Base-by-base conservation (phyloP, 176 grass and related monocot species). In the Aegilops longissima region DNA sequence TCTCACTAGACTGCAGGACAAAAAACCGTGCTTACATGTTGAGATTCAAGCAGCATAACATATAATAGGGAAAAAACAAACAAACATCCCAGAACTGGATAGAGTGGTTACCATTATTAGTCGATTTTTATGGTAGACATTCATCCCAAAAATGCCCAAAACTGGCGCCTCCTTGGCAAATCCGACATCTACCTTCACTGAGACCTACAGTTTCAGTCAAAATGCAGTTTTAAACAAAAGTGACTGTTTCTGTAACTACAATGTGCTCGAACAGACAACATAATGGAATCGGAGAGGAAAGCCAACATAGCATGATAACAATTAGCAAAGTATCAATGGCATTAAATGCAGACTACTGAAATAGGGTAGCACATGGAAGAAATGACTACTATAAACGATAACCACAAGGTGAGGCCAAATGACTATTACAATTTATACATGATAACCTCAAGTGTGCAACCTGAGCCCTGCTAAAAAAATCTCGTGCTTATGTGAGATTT, bases 81-180 rank as follows among this genome's bases (percentile, higher is more conserved):
- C 30, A 61, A 75, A 84, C 52, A 76, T 70, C 35, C 14, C 39
- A 82, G 39, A 79, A 80, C 10, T 83, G 75, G 13, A 59, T 77
- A 77, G 39, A 68, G 64, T 20, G 33, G 27, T 83, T 89, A 98
- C 96, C 96, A 98, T 95, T 84, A 98, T 95, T 52, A 98, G 92
- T 72, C 96, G 93, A 76, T 95, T 94, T 78, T 95, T 98, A 83
- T 98, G 93, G 80, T 98, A 98, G 49, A 98, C 96, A 87, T 98
- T 98, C 86, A 98, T 84, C 44, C 96, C 96, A 86, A 98, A 98
- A 86, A 98, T 98, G 70, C 96, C 96, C 86, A 98, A 80, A 91
- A 98, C 62, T 75, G 96, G 96, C n/a, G 96, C 96, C 79, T 98
- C 96, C 78, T 95, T 98, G 86, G 96, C 96, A 82, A 98, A 98